Base-by-base conservation (phyloP, 1,284 basidiomycete genomes). In the Uromyces viciae-fabae region DNA sequence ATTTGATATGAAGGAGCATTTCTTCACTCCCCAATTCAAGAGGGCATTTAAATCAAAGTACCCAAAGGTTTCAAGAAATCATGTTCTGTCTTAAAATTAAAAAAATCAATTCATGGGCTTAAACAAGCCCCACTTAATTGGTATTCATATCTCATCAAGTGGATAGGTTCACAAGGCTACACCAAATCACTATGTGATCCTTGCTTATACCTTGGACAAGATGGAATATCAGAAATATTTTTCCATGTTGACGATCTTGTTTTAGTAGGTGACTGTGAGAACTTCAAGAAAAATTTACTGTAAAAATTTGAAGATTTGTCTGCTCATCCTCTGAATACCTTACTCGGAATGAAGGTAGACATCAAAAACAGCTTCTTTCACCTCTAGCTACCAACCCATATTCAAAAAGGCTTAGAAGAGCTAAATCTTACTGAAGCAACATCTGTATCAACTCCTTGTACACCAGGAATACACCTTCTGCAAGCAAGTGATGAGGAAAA, bases 1-100 rank as follows among this genome's bases (percentile, higher is more conserved):
- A 56, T 85, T 88, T 28, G 86, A 89, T 81, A 84, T 64, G 86
- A 87, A 33, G 83, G 83, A 0, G 87, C 87, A 0, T 89, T 86
- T 79, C 84, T 88, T 0, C 86, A 89, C 82, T 87, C 87, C 0
- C 52, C 84, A 0, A 84, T 90, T 0, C 84, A 87, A 0, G 87
- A 88, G 62, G 84, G 85, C 0, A 84, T 88, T 46, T 88, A 87
- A 82, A 85, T 87, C 84, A 81, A 83, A 33, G 84, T 85, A 0
- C 86, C 86, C 0, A 83, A 84, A 1, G 86, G 85, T 11, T 68
- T 25, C 5, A 38, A 68, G 15, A 19, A 17, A 68, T 17, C 7
- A 19, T 25, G 14, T 7, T 28, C 28, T 7, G 14, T 19, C 36
- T 25, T 68, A 33, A 19, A 38, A 14, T 25, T 68, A 19, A 68